Evolutionary conservation across 768 basidiomycete species (phyloP).

Genomic region (Saitozyma sp.): DNA sequence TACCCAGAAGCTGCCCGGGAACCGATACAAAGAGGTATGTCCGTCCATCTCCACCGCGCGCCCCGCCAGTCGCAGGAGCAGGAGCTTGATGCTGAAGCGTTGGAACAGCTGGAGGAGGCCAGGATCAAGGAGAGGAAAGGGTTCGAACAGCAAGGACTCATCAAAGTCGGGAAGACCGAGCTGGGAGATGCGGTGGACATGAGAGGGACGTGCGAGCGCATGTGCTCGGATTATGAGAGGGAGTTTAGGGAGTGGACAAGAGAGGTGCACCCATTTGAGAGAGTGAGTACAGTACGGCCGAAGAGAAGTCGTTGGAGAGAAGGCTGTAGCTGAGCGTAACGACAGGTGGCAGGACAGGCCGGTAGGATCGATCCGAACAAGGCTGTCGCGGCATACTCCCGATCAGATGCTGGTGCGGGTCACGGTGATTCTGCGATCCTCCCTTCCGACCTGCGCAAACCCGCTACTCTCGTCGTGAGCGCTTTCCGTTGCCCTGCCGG

Average conservation of each 20-base stretch:
- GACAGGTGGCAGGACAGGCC: conserved; percentile 39
- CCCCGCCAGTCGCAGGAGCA: background rate
- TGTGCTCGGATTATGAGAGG: conserved; percentile 93
- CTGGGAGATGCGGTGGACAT: conserved; percentile 92
- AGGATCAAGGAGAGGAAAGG: conserved; percentile 49
- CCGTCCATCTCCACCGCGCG: background rate
- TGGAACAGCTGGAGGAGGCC: conserved; percentile 51
- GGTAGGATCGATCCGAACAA: conserved; percentile 73
- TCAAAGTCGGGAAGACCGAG: conserved; percentile 79
- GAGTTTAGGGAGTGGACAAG: conserved; percentile 87
- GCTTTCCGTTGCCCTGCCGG: background rate
- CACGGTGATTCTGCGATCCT: conserved; percentile 62
- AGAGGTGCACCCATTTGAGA: conserved; percentile 63
- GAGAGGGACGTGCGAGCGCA: conserved; percentile 84
- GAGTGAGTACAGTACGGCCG: conserved; percentile 57
- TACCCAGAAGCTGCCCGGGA: conserved; percentile 56
- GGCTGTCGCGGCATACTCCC: conserved; percentile 93
- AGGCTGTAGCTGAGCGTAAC: conserved; percentile 4
- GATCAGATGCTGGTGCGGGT: conserved; percentile 77
- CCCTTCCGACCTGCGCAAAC: conserved; percentile 89
- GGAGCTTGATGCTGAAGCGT: conserved; percentile 1
- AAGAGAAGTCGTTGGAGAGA: conserved; percentile 38
- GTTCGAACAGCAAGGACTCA: conserved; percentile 75
- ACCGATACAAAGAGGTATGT: conserved; percentile 51
- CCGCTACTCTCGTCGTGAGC: conserved; percentile 71